These are phyloP conservation scores for Hortiboletus flavorubellus DNA, from an alignment of 768 basidiomycete species.

Conservation along the genomic window DNA sequence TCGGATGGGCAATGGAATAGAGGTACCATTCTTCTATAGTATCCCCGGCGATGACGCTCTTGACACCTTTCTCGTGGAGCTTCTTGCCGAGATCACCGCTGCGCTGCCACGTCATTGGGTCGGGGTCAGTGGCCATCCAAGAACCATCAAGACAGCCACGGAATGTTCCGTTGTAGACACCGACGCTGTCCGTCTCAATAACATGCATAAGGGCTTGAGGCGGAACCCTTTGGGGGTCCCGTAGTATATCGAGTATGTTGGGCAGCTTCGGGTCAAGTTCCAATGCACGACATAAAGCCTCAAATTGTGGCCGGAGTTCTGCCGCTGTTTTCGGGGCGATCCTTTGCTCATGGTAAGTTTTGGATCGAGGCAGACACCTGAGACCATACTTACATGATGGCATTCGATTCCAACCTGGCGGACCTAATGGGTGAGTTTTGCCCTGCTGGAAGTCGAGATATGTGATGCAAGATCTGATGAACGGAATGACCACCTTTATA, in stretches of 20 bases:
- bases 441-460: slow-evolving; percentile 55
- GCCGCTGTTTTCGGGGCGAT: slow-evolving; percentile 55
- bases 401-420: slow-evolving; percentile 69
- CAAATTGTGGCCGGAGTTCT: slow-evolving; percentile 60
- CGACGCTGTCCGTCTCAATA: slow-evolving; percentile 57
- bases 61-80: slow-evolving; percentile 56
- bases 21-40: slow-evolving; percentile 75
- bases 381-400: slow-evolving; percentile 50
- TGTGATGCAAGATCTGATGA: slow-evolving; percentile 69
- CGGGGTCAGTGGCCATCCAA: slow-evolving; percentile 52
- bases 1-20: slow-evolving; percentile 66
- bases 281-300: slow-evolving; percentile 55
- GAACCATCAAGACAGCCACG: slow-evolving; percentile 58
- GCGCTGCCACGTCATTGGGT: slow-evolving; percentile 69
- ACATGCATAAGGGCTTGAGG: slow-evolving; percentile 48
- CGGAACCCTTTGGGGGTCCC: slow-evolving; percentile 46
- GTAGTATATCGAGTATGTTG: slow-evolving; percentile 46
- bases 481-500: slow-evolving; percentile 64
- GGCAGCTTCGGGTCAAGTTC: slow-evolving; percentile 49
- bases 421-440: slow-evolving; percentile 60
- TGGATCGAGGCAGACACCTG: no score
- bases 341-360: slow-evolving; percentile 23
- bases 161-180: slow-evolving; percentile 56
- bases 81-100: slow-evolving; percentile 53
- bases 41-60: slow-evolving; percentile 59